These are phyloP conservation scores for Ustilago bromivora DNA, from an alignment of 1,284 basidiomycete genomes.

Conservation along the genomic window DNA sequence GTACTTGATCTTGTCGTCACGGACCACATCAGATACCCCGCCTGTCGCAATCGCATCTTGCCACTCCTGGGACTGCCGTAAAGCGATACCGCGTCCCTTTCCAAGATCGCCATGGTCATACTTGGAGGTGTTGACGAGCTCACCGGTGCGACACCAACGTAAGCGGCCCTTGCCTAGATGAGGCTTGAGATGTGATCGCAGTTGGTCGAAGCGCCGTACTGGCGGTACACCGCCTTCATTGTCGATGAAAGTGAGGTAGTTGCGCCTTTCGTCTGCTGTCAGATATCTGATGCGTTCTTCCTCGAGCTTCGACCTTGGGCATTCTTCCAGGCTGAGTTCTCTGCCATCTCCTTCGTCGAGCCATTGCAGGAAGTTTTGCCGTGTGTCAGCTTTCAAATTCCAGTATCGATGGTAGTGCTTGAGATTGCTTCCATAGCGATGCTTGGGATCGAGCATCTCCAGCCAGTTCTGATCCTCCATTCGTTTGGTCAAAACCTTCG, in stretches of 20 bases:
- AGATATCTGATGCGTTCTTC: constrained; percentile 72
- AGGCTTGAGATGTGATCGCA: constrained; percentile 22
- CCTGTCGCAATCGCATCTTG: constrained; percentile 35
- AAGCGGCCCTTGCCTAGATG: constrained; percentile 73
- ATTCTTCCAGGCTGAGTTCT: constrained; percentile 76
- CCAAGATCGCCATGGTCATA: constrained; percentile 58
- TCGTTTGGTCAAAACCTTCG: constrained; percentile 41
- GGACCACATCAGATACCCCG: constrained; percentile 37
- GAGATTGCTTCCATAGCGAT: constrained; percentile 59
- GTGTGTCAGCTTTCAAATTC: constrained; percentile 40
- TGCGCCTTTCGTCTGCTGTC: constrained; percentile 76
- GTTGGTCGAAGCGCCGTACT: constrained; percentile 7
- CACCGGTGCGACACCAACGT: constrained; percentile 77
- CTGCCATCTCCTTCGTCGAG: constrained; percentile 79
- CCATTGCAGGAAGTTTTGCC: constrained; percentile 72
- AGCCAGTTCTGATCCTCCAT: constrained; percentile 55
- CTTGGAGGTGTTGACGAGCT: constrained; percentile 72
- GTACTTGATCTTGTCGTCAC: constrained; percentile 55
- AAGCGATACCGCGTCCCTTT: constrained; percentile 61
- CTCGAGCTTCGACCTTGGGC: constrained; percentile 78
- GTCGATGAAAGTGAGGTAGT: constrained; percentile 76
- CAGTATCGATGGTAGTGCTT: constrained; percentile 56
- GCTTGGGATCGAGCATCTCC: constrained; percentile 53
- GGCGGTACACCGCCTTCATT: constrained; percentile 59
- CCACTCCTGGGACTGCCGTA: constrained; percentile 42